A percentile compares a stretch with the other conserved stretches of the same genome.
These are phyloP conservation scores for Fusarium decemcellulare DNA, from an alignment of 2,329 filamentous ascomycete genomes.

Conservation along the genomic window DNA sequence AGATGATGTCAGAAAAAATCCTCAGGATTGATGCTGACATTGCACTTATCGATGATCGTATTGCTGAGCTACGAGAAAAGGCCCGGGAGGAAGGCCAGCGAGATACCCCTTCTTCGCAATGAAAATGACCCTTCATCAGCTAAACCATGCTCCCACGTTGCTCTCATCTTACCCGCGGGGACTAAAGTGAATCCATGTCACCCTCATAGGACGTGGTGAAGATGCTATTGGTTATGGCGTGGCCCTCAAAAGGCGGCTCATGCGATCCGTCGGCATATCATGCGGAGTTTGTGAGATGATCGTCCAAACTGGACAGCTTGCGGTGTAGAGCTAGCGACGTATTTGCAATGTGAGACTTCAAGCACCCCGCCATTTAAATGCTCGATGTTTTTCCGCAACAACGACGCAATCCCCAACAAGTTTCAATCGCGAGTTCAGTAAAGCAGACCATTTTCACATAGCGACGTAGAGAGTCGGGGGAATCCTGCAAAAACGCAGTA, in stretches of 20 bases:
- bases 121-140: conserved; percentile 3
- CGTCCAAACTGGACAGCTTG: conserved; percentile 2
- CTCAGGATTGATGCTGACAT: conserved; percentile 82
- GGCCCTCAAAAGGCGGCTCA: conserved; percentile 6
- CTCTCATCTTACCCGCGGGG: background rate
- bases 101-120: conserved; percentile 22
- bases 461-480: background rate
- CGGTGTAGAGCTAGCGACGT: conserved; percentile 2
- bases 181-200: conserved; percentile 7
- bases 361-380: conserved; percentile 6
- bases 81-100: conserved; percentile 19
- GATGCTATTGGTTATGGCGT: conserved; percentile 8
- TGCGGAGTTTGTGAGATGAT: conserved; percentile 14
- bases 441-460: background rate
- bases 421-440: conserved; percentile 6
- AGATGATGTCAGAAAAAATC: conserved; percentile 79
- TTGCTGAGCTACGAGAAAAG: conserved; percentile 59
- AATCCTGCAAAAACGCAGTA: background rate
- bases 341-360: background rate
- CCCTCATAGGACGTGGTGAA: background rate
- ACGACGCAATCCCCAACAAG: conserved; percentile 31
- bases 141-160: background rate
- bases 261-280: conserved; percentile 13
- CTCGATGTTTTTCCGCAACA: conserved; percentile 3
- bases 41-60: conserved; percentile 82